Conservation (phyloP, 805 yeast genomes). For the Cyberlindnera lachancei region DNA sequence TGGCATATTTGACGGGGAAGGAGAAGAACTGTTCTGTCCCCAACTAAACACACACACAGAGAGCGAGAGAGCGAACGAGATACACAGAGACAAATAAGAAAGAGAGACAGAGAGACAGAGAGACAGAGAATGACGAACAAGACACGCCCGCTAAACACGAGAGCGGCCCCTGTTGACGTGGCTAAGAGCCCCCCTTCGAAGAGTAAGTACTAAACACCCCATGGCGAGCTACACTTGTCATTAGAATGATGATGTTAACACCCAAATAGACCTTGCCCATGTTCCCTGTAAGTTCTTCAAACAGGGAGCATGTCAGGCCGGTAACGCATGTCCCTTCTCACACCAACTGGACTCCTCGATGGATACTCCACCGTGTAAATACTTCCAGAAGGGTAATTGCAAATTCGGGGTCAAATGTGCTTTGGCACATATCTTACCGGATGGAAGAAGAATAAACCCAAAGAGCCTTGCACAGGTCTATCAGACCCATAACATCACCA, state of each 20-base stretch:
- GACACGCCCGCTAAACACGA: conserved; percentile 8
- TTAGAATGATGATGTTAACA: conserved; percentile 12
- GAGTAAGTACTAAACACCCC: conserved; percentile 12
- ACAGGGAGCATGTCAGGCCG: conserved; percentile 95
- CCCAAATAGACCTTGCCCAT: conserved; percentile 60
- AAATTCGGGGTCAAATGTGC: conserved; percentile 94
- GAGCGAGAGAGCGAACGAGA: background rate
- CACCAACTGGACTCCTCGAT: conserved; percentile 50
- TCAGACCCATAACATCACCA: conserved; percentile 15
- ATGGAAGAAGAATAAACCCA: conserved; percentile 74
- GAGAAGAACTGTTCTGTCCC: too few relatives aligned
- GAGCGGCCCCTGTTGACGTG: conserved; percentile 12
- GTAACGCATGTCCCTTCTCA: conserved; percentile 83
- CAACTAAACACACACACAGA: too few relatives aligned
- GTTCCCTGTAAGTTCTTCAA: conserved; percentile 93
- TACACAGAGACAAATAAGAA: background rate
- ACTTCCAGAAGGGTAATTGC: conserved; percentile 94
- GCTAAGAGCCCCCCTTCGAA: conserved; percentile 22
- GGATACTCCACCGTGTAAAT: conserved; percentile 71
- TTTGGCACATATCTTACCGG: conserved; percentile 82
- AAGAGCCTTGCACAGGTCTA: conserved; percentile 29
- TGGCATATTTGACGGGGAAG: too few relatives aligned
- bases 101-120: background rate
- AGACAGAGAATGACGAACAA: conserved; percentile 1
- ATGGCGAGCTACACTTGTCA: background rate